Base-by-base conservation (phyloP, 129 eudicot genomes). In the Solidago caesia region DNA sequence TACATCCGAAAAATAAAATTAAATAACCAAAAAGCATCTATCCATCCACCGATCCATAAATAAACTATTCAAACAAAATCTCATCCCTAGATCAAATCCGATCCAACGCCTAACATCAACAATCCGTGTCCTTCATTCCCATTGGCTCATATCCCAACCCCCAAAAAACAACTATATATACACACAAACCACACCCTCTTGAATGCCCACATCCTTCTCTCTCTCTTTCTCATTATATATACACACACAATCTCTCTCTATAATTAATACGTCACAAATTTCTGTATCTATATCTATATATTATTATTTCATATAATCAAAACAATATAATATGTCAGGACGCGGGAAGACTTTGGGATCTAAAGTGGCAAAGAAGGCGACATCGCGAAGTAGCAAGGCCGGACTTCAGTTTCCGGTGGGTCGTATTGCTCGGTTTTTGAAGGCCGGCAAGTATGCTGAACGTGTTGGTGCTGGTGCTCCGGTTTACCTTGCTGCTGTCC, bases 401-500 rank as follows among this genome's bases (percentile, higher is more conserved):
- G 85, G 85, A 1, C 77, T 81, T 8, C 85, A 81, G 42, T 81
- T 81, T 55, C 85, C 85, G 1, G 85, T 81, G 1, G 85, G 85
- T 45, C 77, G 85, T 70, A 81, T 81, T 16, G 85, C 84, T n/a
- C 75, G 84, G 47, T 80, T 80, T 26, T 41, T 80, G 72, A 80
- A 80, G 74, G 84, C 84, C 52, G 84, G 84, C 0, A 80, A 80
- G 61, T 80, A 80, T 59, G 80, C 80, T 43, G 82, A 79, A 21
- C 84, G 84, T 59, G 84, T 80, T 5, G 84, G 84, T 6, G 80
- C 79, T 57, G 84, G 84, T 39, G 84, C 84, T 59, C 84, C 84
- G 5, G 84, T 80, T 1, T 80, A 80, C 44, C 84, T 80, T 13
- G 84, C 84, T 41, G 82, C 82, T 26, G 82, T 79, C 7, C 82